A percentile compares a stretch with the other conserved stretches of the same genome.
Evolutionary conservation across 768 basidiomycete species (phyloP).

Genomic region (Hypholoma fasciculare): DNA sequence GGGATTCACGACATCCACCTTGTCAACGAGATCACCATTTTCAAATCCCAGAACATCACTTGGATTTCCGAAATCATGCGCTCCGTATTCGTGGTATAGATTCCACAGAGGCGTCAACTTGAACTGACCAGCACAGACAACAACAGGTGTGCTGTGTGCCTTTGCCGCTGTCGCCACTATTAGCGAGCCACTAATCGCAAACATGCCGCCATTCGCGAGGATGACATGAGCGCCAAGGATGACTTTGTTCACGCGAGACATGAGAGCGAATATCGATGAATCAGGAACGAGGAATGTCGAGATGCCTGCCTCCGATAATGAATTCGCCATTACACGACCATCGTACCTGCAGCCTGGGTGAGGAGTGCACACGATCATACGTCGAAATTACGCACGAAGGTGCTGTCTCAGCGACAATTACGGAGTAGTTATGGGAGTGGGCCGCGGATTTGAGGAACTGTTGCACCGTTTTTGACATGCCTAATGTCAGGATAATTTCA

Average conservation of each 20-base stretch:
- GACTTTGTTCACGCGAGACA: constrained; percentile 97
- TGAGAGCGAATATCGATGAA: constrained; percentile 91
- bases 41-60: constrained; percentile 68
- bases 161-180: constrained; percentile 85
- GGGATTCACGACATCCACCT: constrained; percentile 93
- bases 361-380: neutral
- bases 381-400: constrained; percentile 66
- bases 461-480: constrained; percentile 93
- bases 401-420: constrained; percentile 94
- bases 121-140: constrained; percentile 94
- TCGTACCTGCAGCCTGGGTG: constrained; percentile 63
- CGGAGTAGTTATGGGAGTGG: constrained; percentile 89
- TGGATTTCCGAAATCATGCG: constrained; percentile 76
- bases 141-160: constrained; percentile 88
- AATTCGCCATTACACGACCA: constrained; percentile 82
- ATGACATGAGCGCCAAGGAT: constrained; percentile 95
- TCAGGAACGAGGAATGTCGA: constrained; percentile 98
- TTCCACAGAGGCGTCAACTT: constrained; percentile 94
- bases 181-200: constrained; percentile 83
- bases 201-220: constrained; percentile 95
- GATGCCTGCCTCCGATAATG: constrained; percentile 78
- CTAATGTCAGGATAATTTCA: constrained; percentile 83
- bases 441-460: constrained; percentile 91
- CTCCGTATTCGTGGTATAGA: constrained; percentile 82
- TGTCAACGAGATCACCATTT: constrained; percentile 77